Base-by-base conservation (phyloP, 2,329 filamentous ascomycete species). In the Drechslerella stenobrocha region DNA sequence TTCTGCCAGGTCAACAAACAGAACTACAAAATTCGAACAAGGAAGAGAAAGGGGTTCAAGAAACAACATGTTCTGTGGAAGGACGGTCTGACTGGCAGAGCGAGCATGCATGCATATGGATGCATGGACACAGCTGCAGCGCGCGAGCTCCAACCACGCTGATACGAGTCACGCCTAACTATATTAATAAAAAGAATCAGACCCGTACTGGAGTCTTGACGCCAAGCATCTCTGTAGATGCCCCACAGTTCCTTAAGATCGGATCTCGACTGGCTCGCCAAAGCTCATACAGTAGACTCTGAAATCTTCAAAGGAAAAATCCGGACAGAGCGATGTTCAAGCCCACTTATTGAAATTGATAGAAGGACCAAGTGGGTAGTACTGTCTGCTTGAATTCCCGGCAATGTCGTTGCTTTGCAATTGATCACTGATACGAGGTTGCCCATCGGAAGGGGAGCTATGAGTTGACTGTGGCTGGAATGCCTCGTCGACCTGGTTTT, bases 401-500 rank as follows among this genome's bases (percentile, higher is more conserved):
- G 2, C 4, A 22, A 3, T 23, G 37, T 32, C 6, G 34, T n/a
- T 37, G 18, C 37, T 18, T 18, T 42, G 37, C 15, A 42, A 7
- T 20, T 9, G 7, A 5, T 30, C 9, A 8, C 18, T 22, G 7
- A 53, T 50, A 4, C 22, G 30, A 3, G 42, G 28, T 18, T 50
- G 61, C 1, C 28, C 15, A 22, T 65, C 52, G 2, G 40, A 47
- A 40, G 46, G 22, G 5, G 46, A 52, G 15, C 60, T 42, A 13
- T 56, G 26, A 1, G 9, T 46, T 18, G 34, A n/a, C 28, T 5
- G 5, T 37, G 47, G 47, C 9, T 24, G 46, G 13, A 42, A n/a
- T 22, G 26, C 60, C 13, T 50, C 18, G n/a, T 65, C 60, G 8
- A 34, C 24, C 45, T 58, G 61, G 15, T 58, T 32, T 5, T 26